These are phyloP conservation scores for Vicia faba DNA, from an alignment of 306 rosid species.

Conservation along the genomic window DNA sequence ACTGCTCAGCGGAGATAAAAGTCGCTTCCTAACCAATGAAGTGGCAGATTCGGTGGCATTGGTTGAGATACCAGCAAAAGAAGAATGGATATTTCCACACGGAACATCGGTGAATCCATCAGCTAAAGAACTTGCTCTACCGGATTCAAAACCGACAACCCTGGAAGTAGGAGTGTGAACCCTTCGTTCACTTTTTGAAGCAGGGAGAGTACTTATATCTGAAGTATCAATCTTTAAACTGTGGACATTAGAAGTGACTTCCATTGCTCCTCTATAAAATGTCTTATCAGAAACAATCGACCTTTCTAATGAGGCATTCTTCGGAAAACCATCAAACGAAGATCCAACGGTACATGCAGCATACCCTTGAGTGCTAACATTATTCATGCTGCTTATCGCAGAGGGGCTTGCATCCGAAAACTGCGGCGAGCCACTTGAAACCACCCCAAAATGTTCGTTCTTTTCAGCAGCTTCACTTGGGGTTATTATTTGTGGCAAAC, in stretches of 20 bases:
- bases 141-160: conserved; percentile 86
- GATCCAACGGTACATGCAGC: conserved; percentile 50
- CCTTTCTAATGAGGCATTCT: conserved; percentile 52
- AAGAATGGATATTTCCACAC: conserved; percentile 40
- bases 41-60: conserved; percentile 54
- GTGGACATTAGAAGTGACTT: conserved; percentile 69
- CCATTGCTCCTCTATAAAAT: conserved; percentile 54
- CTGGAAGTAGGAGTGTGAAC: conserved; percentile 75
- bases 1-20: conserved; percentile 76
- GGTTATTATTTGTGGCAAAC: conserved; percentile 81
- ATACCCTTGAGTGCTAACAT: conserved; percentile 43
- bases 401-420: conserved; percentile 60
- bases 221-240: conserved; percentile 58
- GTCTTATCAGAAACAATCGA: conserved; percentile 51
- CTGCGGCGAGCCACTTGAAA: conserved; percentile 58
- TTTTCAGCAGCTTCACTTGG: conserved; percentile 58
- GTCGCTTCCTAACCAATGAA: conserved; percentile 78
- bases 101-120: conserved; percentile 48
- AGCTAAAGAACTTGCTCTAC: conserved; percentile 47
- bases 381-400: conserved; percentile 50
- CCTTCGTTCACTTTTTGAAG: conserved; percentile 51
- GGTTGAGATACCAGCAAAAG: conserved; percentile 36
- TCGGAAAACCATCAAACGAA: conserved; percentile 52
- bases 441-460: conserved; percentile 46
- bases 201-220: conserved; percentile 45